phyloP scores from a whole-genome alignment of 257 asterid species.

The Salvia miltiorrhiza region DNA sequence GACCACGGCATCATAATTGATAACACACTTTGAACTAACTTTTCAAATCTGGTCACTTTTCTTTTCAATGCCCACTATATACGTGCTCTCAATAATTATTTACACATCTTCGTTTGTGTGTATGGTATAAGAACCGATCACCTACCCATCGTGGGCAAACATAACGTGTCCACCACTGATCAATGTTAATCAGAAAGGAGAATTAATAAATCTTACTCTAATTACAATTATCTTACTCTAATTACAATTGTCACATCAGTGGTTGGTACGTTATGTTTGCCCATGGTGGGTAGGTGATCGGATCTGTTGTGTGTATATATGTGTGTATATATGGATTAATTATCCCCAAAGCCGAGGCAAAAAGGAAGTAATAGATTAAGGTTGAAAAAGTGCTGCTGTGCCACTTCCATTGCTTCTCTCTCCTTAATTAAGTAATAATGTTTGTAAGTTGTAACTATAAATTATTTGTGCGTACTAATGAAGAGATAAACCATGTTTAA shows the following conservation, averaged over 20 bases:
- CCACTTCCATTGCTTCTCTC: not conserved
- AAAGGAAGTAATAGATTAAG: slow-evolving; percentile 8
- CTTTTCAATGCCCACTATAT: slow-evolving; percentile 8
- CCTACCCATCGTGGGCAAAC: no score
- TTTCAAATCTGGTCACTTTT: not conserved
- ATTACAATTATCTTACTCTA: no score
- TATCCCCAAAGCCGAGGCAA: slow-evolving; percentile 8
- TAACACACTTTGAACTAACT: slow-evolving; percentile 1
- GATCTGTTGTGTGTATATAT: no score
- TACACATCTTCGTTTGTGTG: not conserved
- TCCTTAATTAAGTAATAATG: not conserved
- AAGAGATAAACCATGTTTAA: slow-evolving; percentile 5
- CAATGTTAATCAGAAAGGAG: no score
- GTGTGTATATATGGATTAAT: no score
- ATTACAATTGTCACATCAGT: no score
- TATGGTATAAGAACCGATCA: no score
- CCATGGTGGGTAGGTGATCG: no score
- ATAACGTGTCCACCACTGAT: no score
- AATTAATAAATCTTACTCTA: no score
- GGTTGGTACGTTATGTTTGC: no score
- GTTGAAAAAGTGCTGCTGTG: slow-evolving; percentile 11
- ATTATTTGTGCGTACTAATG: slow-evolving; percentile 7
- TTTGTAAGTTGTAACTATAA: not conserved
- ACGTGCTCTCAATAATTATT: not conserved
- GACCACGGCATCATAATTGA: slow-evolving; percentile 8